Base-by-base conservation (phyloP, 164 flowering plant genomes). In the Piper longum region DNA sequence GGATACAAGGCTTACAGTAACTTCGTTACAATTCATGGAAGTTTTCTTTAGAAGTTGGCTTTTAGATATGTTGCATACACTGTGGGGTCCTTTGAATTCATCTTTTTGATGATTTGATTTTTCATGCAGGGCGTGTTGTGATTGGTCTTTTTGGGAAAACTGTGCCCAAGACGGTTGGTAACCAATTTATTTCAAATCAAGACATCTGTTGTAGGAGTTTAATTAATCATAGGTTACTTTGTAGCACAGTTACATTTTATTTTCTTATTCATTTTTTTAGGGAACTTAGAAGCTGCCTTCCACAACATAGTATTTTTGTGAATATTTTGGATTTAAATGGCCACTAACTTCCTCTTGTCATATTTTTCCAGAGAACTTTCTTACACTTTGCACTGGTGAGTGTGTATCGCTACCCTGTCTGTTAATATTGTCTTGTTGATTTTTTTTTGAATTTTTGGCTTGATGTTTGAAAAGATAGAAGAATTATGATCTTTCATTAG, bases 311-410 rank as follows among this genome's bases (percentile, higher is more conserved):
- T 2, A 26, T 26, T 26, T 26, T 26, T 26, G 36, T 26, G 36
- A 26, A 26, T 26, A 26, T 26, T 26, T 26, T 26, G 36, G 36
- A 26, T 26, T 54, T 7, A 39, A 55, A 43, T 56, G 48, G 12
- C 41, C 55, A 4, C 4, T 64, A 55, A 1, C 17, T 62, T 62
- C 9, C 7, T 57, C 4, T 48, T 57, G 2, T 41, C 19, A 7
- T 58, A 2, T 36, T 36, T 64, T 59, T 70, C 74, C 95, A 91
- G 97, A 91, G 72, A 88, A 91, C 62, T 91, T 91, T 74, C 79
- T 96, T 69, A 91, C 96, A 16, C 73, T 91, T 55, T 91, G 97
- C 80, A 91, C 97, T 61, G 96, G 97, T 91, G 74, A 26, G 59
- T 26, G 14, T 42, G 16, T 63, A 45, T 55, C 16, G 17, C 48